Conservation (phyloP, 2,329 filamentous ascomycete species). For the Monosporascus sp. region DNA sequence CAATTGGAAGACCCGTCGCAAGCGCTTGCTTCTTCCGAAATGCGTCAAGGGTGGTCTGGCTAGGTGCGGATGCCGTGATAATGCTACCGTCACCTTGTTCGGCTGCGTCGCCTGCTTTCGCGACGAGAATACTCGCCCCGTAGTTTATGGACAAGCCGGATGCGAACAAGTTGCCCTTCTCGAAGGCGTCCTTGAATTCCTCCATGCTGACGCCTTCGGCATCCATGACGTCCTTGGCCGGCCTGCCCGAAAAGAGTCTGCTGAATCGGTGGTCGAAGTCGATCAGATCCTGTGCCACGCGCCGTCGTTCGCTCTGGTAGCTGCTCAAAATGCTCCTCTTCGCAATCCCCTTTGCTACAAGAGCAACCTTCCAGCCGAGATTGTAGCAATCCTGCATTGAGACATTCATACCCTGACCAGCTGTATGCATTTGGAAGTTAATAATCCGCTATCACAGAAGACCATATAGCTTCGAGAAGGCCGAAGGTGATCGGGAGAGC, state of each 20-base stretch:
- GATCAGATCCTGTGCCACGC: conserved; percentile 61
- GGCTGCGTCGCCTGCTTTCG: conserved; percentile 39
- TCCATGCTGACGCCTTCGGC: conserved; percentile 47
- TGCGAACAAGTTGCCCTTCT: conserved; percentile 55
- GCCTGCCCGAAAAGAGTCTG: conserved; percentile 50
- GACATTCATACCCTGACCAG: conserved; percentile 63
- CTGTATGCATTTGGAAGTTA: conserved; percentile 19
- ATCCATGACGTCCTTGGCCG: conserved; percentile 48
- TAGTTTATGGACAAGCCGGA: conserved; percentile 54
- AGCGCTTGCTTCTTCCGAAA: conserved; percentile 33
- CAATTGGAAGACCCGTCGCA: conserved; percentile 39
- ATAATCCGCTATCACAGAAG: no score
- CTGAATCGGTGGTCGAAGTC: conserved; percentile 55
- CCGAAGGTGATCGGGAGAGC: no score
- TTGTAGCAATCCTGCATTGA: conserved; percentile 59
- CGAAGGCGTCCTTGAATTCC: conserved; percentile 56
- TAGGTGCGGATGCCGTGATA: conserved; percentile 3
- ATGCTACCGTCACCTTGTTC: conserved; percentile 44
- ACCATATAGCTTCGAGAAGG: no score
- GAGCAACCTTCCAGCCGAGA: conserved; percentile 38
- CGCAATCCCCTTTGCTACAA: conserved; percentile 33
- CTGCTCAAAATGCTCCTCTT: conserved; percentile 37
- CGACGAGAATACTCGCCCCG: conserved; percentile 47
- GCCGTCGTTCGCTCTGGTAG: neutral
- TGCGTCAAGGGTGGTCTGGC: conserved; percentile 6